These are phyloP conservation scores for Aspergillus costaricaensis DNA, from an alignment of 2,329 filamentous ascomycete genomes.

Conservation along the genomic window DNA sequence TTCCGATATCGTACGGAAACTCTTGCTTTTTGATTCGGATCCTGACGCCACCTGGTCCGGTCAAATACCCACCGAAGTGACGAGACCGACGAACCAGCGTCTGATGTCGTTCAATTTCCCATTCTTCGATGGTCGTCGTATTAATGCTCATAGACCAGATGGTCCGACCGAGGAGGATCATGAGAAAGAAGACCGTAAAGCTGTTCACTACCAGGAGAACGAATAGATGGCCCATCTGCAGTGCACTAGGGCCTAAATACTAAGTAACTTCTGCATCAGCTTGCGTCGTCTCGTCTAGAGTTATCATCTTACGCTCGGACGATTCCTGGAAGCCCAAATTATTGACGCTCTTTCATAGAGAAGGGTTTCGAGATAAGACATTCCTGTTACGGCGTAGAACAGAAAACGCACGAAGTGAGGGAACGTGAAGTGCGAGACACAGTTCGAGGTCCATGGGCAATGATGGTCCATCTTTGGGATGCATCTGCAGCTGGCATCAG, in stretches of 20 bases:
- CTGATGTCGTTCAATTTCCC: conserved; percentile 57
- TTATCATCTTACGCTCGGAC: conserved; percentile 56
- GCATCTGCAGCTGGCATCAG: conserved; percentile 47
- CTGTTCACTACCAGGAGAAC: conserved; percentile 56
- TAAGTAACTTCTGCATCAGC: conserved; percentile 26
- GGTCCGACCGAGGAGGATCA: conserved; percentile 56
- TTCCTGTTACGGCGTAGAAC: conserved; percentile 59
- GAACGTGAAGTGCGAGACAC: conserved; percentile 65
- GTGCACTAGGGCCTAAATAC: conserved; percentile 60
- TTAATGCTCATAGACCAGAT: conserved; percentile 60
- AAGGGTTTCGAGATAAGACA: conserved; percentile 58
- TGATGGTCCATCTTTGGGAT: conserved; percentile 69
- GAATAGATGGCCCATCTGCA: conserved; percentile 59
- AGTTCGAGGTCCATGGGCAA: conserved; percentile 67
- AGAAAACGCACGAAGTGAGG: conserved; percentile 67
- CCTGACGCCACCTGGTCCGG: conserved; percentile 58
- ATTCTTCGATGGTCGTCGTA: conserved; percentile 65
- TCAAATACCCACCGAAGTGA: conserved; percentile 58
- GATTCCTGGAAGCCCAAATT: conserved; percentile 57
- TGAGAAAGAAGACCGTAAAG: conserved; percentile 58
- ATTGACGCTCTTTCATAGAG: conserved; percentile 54
- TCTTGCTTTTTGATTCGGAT: conserved; percentile 61
- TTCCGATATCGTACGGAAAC: conserved; percentile 67
- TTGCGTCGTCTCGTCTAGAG: background rate
- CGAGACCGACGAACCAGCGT: conserved; percentile 49